A percentile compares a stretch with the other conserved stretches of the same genome.
phyloP scores from a whole-genome alignment of 1,284 basidiomycete genomes.

The Malassezia pachydermatis region DNA sequence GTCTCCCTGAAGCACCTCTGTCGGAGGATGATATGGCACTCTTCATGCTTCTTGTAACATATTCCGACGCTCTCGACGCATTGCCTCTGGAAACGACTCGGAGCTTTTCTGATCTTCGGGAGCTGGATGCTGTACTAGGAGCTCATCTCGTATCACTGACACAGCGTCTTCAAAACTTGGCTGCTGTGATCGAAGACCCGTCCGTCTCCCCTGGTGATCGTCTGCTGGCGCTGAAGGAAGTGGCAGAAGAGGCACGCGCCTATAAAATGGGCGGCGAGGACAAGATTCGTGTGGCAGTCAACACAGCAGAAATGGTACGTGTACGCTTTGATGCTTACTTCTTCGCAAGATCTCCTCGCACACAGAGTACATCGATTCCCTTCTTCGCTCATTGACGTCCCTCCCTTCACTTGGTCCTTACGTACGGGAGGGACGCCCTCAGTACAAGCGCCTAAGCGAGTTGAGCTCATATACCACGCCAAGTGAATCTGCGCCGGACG shows the following conservation, averaged over 20 bases:
- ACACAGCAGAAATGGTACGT: constrained; percentile 73
- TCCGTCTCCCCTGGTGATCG: constrained; percentile 63
- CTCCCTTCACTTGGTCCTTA: constrained; percentile 28
- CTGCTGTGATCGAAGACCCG: constrained; percentile 53
- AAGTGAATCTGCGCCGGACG: neutral
- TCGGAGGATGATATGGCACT: constrained; percentile 19
- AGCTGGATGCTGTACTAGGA: constrained; percentile 92
- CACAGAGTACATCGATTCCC: constrained; percentile 42
- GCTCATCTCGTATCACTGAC: constrained; percentile 41
- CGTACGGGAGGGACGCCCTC: constrained; percentile 7
- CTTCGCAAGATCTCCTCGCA: constrained; percentile 37
- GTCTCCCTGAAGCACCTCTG: constrained; percentile 12
- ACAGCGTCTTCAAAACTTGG: constrained; percentile 35
- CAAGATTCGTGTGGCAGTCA: constrained; percentile 93
- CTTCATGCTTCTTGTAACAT: constrained; percentile 42
- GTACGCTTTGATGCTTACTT: constrained; percentile 3
- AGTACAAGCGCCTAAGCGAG: constrained; percentile 4
- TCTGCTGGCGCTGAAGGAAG: constrained; percentile 75
- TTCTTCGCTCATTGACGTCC: constrained; percentile 31
- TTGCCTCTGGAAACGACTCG: constrained; percentile 88
- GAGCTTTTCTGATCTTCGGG: constrained; percentile 85
- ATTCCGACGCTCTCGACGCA: constrained; percentile 73
- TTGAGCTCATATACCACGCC: neutral
- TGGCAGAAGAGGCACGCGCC: constrained; percentile 79
- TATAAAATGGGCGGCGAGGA: constrained; percentile 95